Evolutionary conservation across 2,329 filamentous ascomycete genomes (phyloP).

Genomic region (Nothomitra cinnamomea): DNA sequence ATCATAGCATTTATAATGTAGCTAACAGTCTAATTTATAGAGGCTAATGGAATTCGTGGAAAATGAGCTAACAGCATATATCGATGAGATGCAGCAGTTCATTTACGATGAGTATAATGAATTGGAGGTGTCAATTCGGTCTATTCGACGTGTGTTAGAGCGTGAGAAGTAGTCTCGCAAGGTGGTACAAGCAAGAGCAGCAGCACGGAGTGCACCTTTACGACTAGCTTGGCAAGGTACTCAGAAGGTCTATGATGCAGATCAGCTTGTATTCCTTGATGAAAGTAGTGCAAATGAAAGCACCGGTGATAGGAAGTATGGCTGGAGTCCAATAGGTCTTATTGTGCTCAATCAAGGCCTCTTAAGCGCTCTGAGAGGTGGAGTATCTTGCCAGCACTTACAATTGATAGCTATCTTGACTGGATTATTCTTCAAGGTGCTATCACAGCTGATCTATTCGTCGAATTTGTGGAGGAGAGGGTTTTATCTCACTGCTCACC

Average conservation of each 20-base stretch:
- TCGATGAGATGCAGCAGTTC: too few species aligned
- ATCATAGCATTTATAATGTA: too few species aligned
- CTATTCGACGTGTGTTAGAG: not conserved
- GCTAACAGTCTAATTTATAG: not conserved
- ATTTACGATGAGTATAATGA: not conserved
- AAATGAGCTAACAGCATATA: not conserved
- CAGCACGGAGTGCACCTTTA: not conserved
- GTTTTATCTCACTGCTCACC: not conserved
- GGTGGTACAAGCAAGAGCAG: not conserved
- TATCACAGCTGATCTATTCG: not conserved
- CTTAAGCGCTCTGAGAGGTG: not conserved
- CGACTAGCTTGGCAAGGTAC: not conserved
- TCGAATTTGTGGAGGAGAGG: not conserved
- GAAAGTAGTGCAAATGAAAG: conserved; percentile 9
- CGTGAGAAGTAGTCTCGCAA: not conserved
- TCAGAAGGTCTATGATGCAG: not conserved
- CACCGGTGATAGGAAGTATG: conserved; percentile 10
- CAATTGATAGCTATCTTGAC: not conserved
- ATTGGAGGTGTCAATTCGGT: not conserved
- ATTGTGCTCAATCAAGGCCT: not conserved
- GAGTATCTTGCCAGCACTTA: too few species aligned
- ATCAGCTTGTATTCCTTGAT: conserved; percentile 9
- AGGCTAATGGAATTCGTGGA: not conserved
- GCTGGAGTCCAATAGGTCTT: conserved; percentile 6
- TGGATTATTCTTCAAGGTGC: not conserved